phyloP scores from a whole-genome alignment of 2,329 filamentous ascomycete species.

The Calonectria pseudoreteaudii region DNA sequence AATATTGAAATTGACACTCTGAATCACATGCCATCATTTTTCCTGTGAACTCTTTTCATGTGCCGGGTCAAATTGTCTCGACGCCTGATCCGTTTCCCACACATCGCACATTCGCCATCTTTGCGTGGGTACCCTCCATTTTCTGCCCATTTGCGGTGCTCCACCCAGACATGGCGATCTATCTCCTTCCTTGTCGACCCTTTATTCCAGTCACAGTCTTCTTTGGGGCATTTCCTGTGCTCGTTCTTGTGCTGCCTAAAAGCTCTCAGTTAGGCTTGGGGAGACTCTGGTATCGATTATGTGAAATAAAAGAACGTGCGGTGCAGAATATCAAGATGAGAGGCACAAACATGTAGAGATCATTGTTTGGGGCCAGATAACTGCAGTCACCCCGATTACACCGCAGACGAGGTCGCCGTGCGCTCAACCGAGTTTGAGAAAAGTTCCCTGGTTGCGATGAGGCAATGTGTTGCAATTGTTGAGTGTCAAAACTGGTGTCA shows the following conservation, averaged over 20 bases:
- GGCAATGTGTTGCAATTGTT: neutral
- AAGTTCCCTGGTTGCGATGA: neutral
- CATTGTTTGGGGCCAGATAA: neutral
- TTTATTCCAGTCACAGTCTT: neutral
- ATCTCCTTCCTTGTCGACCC: neutral
- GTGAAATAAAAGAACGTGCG: neutral
- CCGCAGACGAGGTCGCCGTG: neutral
- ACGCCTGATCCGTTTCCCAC: neutral
- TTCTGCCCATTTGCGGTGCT: neutral
- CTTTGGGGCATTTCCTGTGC: neutral
- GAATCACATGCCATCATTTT: neutral
- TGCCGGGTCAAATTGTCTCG: neutral
- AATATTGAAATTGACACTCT: too few relatives aligned
- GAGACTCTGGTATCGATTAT: too few relatives aligned
- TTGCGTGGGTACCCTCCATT: neutral
- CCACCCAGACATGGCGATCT: neutral
- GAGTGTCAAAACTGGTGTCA: neutral
- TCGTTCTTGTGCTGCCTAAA: neutral
- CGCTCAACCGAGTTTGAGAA: neutral
- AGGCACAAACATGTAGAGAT: neutral
- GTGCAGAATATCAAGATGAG: too few relatives aligned
- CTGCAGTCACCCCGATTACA: neutral
- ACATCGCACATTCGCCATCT: neutral
- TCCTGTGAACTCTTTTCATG: neutral
- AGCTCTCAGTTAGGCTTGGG: neutral